These are phyloP conservation scores for Saccharomycopsis guyanensis DNA, from an alignment of 805 yeast species.

Conservation along the genomic window DNA sequence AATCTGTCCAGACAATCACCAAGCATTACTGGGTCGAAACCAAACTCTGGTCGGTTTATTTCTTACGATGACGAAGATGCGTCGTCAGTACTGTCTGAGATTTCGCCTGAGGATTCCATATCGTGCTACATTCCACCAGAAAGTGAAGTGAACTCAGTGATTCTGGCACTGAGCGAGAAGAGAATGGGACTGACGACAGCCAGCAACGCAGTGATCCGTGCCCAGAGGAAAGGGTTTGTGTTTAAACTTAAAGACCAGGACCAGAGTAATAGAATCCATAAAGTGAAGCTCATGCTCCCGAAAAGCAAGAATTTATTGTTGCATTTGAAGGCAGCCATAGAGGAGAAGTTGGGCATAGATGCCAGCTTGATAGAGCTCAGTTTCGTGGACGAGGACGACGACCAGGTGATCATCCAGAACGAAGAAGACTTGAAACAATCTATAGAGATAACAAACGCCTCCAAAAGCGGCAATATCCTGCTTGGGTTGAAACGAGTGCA, in stretches of 20 bases:
- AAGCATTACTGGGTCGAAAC: slow-evolving; percentile 1
- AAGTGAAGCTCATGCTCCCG: slow-evolving; percentile 20
- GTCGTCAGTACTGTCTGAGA: slow-evolving; percentile 6
- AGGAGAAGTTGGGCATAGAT: slow-evolving; percentile 22
- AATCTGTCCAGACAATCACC: slow-evolving; percentile 1
- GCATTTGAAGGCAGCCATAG: slow-evolving; percentile 24
- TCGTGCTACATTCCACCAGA: slow-evolving; percentile 19
- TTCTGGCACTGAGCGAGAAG: slow-evolving; percentile 16
- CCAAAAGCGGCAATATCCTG: not conserved
- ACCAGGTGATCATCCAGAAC: slow-evolving; percentile 28
- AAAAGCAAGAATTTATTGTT: slow-evolving; percentile 23
- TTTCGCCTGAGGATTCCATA: slow-evolving; percentile 20
- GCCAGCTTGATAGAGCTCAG: slow-evolving; percentile 27
- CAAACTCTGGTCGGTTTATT: not conserved
- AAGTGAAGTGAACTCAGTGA: slow-evolving; percentile 17
- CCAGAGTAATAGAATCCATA: slow-evolving; percentile 25
- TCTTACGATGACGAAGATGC: slow-evolving; percentile 7
- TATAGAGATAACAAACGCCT: slow-evolving; percentile 20
- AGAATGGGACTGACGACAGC: slow-evolving; percentile 13
- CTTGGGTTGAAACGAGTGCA: not conserved
- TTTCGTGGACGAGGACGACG: slow-evolving; percentile 34
- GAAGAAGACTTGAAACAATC: slow-evolving; percentile 30
- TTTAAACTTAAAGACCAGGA: slow-evolving; percentile 21
- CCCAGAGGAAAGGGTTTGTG: slow-evolving; percentile 17
- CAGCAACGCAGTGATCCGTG: slow-evolving; percentile 13